Conservation (phyloP, 2,329 filamentous ascomycete genomes). For the Sclerotinia subarctica region DNA sequence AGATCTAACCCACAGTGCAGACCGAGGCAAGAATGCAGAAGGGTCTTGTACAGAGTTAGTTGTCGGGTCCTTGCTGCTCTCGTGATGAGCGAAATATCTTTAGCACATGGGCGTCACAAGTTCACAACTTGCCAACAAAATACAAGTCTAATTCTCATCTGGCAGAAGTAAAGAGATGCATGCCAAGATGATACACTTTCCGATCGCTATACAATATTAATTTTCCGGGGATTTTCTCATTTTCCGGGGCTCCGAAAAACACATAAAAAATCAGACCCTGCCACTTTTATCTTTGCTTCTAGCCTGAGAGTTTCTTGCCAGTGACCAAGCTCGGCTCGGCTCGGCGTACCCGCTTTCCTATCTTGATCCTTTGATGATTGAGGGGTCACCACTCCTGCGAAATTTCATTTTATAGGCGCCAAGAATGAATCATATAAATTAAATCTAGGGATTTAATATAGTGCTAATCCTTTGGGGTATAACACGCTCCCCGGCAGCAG, state of each 20-base stretch:
- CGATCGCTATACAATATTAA: background rate
- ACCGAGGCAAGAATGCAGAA: background rate
- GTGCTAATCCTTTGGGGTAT: background rate
- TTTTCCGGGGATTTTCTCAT: background rate
- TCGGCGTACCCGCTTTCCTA: conserved; percentile 10
- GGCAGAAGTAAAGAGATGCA: background rate
- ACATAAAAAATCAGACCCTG: background rate
- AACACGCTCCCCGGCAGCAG: background rate
- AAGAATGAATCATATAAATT: too few species aligned
- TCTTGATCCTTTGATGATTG: background rate
- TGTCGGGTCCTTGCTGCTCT: background rate
- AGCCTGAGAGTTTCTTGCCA: background rate
- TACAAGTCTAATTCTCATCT: background rate
- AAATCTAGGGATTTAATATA: background rate
- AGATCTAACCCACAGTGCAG: background rate
- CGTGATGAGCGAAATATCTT: background rate
- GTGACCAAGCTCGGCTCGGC: background rate
- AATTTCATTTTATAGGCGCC: background rate
- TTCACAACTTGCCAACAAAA: too few species aligned
- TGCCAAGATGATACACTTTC: background rate
- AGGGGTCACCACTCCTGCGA: background rate
- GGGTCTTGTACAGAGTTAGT: background rate
- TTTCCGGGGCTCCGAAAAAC: background rate
- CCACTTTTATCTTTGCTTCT: background rate
- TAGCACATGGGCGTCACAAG: background rate